Evolutionary conservation across 257 asterid species (phyloP).

Genomic region (Ballota nigra): DNA sequence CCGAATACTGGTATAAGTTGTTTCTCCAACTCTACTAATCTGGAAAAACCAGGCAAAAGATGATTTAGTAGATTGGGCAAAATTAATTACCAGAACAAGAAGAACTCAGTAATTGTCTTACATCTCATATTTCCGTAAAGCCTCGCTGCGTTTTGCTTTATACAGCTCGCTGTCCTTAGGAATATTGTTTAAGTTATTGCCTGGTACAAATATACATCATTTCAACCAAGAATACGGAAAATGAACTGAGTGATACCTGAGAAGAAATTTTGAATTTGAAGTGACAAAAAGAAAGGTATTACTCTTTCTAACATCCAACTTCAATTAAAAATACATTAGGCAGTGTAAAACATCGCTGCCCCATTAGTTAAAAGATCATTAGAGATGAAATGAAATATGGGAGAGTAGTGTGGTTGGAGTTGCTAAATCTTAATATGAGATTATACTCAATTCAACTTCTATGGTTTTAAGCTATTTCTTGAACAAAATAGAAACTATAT

Average conservation of each 20-base stretch:
- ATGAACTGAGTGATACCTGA: too few relatives aligned
- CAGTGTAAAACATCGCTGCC: background rate
- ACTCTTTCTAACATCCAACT: background rate
- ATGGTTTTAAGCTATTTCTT: background rate
- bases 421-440: background rate
- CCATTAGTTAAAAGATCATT: background rate
- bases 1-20: slow-evolving; percentile 63
- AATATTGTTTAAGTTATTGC: slow-evolving; percentile 47
- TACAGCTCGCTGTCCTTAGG: slow-evolving; percentile 69
- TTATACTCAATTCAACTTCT: background rate
- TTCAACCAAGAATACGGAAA: slow-evolving; percentile 9
- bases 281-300: background rate
- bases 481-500: background rate
- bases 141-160: slow-evolving; percentile 79
- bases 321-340: background rate
- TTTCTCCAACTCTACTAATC: slow-evolving; percentile 89
- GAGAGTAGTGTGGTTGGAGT: background rate
- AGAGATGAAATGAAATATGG: background rate
- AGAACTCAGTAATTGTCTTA: slow-evolving; percentile 30
- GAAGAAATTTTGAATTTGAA: background rate
- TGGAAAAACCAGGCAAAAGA: slow-evolving; percentile 28
- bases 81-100: slow-evolving; percentile 4
- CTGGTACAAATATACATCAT: slow-evolving; percentile 31
- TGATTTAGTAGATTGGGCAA: background rate
- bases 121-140: slow-evolving; percentile 72